Evolutionary conservation across 2,329 filamentous ascomycete species (phyloP).

Genomic region (Fusarium napiforme): DNA sequence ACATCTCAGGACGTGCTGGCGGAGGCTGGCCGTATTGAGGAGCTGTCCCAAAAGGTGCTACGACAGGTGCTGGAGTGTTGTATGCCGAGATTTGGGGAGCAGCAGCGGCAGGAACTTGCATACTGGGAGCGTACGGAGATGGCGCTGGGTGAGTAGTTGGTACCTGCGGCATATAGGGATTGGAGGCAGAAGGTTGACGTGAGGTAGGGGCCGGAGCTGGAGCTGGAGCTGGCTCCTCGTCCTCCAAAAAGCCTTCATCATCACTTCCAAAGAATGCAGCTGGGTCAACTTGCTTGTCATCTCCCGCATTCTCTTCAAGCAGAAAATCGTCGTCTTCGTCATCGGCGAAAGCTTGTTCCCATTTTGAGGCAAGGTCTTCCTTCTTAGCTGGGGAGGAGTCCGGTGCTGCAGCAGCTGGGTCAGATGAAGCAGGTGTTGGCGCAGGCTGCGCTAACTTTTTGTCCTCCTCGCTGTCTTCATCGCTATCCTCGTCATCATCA

Average conservation of each 20-base stretch:
- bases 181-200: constrained; percentile 28
- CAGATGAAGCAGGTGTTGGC: constrained; percentile 24
- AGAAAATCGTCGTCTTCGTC: constrained; percentile 77
- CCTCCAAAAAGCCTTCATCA: constrained; percentile 85
- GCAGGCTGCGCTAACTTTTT: constrained; percentile 33
- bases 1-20: constrained; percentile 56
- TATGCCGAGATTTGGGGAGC: constrained; percentile 34
- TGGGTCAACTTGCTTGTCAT: constrained; percentile 64
- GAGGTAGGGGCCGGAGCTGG: constrained; percentile 11
- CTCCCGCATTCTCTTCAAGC: constrained; percentile 64
- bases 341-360: constrained; percentile 82
- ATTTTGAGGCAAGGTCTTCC: constrained; percentile 80
- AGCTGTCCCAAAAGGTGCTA: constrained; percentile 40
- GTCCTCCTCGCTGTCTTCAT: not conserved
- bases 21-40: constrained; percentile 53
- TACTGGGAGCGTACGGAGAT: constrained; percentile 39
- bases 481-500: not conserved
- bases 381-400: constrained; percentile 49
- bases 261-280: constrained; percentile 81
- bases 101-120: constrained; percentile 10
- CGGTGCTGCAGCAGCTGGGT: constrained; percentile 36
- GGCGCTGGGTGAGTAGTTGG: constrained; percentile 28
- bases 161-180: constrained; percentile 44
- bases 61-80: constrained; percentile 37
- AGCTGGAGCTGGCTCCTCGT: constrained; percentile 51